phyloP scores from a whole-genome alignment of 2,329 filamentous ascomycete genomes.

The Rhinocladiella mackenziei region DNA sequence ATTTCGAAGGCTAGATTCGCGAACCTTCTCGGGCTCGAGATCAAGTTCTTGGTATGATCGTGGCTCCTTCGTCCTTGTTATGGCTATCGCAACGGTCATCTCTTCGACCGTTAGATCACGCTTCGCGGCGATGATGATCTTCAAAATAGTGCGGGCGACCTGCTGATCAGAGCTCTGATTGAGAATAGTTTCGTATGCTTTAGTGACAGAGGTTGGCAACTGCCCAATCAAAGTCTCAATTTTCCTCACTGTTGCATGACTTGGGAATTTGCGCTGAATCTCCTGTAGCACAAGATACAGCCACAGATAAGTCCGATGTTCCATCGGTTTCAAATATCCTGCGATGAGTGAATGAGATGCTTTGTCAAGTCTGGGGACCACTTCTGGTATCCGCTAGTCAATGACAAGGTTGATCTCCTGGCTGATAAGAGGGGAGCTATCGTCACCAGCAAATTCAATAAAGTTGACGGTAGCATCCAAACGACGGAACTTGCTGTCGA shows the following conservation, averaged over 20 bases:
- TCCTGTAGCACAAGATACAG: conserved; percentile 27
- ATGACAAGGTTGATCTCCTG: conserved; percentile 29
- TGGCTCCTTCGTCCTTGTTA: conserved; percentile 7
- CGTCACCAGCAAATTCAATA: conserved; percentile 24
- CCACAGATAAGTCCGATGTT: conserved; percentile 34
- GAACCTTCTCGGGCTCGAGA: conserved; percentile 24
- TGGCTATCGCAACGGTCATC: conserved; percentile 28
- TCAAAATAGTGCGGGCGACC: conserved; percentile 20
- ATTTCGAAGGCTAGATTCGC: conserved; percentile 28
- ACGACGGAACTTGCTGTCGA: conserved; percentile 25
- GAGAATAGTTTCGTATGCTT: conserved; percentile 33
- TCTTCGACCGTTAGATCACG: conserved; percentile 30
- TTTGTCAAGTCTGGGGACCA: conserved; percentile 18
- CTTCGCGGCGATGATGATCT: conserved; percentile 30
- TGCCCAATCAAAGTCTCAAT: conserved; percentile 32
- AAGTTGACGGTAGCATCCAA: conserved; percentile 4
- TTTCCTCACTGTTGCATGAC: conserved; percentile 13
- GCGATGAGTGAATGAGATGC: neutral
- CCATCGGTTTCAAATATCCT: conserved; percentile 25
- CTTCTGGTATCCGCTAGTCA: conserved; percentile 14
- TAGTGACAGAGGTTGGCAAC: conserved; percentile 30
- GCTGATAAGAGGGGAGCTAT: conserved; percentile 24
- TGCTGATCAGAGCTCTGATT: conserved; percentile 1
- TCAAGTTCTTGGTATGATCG: neutral
- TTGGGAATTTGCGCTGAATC: conserved; percentile 15